Evolutionary conservation across 2,329 filamentous ascomycete genomes (phyloP).

Genomic region (Helicocarpus griseus): DNA sequence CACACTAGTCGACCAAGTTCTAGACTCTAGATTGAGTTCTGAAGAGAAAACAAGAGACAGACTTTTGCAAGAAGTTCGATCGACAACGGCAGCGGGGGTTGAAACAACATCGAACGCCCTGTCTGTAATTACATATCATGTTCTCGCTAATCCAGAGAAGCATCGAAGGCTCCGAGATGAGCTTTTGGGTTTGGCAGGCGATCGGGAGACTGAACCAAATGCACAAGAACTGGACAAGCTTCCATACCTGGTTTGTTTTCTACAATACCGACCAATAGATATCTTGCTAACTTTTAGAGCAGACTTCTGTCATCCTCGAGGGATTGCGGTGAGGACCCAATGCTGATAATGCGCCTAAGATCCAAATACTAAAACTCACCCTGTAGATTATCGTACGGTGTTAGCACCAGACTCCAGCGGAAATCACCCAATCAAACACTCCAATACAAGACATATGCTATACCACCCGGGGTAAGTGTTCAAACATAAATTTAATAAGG

Average conservation of each 20-base stretch:
- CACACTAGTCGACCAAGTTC: conserved; percentile 23
- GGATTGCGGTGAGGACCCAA: conserved; percentile 6
- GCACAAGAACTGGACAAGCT: not conserved
- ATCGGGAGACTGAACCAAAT: not conserved
- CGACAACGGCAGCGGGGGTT: conserved; percentile 24
- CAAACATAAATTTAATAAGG: not conserved
- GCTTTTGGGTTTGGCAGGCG: not conserved
- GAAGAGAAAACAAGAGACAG: conserved; percentile 28
- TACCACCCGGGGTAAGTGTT: conserved; percentile 10
- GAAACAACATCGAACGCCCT: conserved; percentile 25
- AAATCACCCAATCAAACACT: conserved; percentile 9
- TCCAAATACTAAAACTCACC: not conserved
- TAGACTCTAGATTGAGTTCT: conserved; percentile 25
- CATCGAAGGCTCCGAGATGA: not conserved
- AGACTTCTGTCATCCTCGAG: conserved; percentile 8
- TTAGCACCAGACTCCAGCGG: conserved; percentile 8
- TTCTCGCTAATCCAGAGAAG: conserved; percentile 1
- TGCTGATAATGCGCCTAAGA: not conserved
- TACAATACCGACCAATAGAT: not conserved
- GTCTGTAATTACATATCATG: conserved; percentile 7
- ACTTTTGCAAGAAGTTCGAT: conserved; percentile 23
- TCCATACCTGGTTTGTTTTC: conserved; percentile 6
- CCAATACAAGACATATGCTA: conserved; percentile 6
- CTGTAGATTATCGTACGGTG: conserved; percentile 10
- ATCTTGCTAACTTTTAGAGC: not conserved